phyloP scores from a whole-genome alignment of 225 moss, liverwort and hornwort genomes.

The Straminergon stramineum region DNA sequence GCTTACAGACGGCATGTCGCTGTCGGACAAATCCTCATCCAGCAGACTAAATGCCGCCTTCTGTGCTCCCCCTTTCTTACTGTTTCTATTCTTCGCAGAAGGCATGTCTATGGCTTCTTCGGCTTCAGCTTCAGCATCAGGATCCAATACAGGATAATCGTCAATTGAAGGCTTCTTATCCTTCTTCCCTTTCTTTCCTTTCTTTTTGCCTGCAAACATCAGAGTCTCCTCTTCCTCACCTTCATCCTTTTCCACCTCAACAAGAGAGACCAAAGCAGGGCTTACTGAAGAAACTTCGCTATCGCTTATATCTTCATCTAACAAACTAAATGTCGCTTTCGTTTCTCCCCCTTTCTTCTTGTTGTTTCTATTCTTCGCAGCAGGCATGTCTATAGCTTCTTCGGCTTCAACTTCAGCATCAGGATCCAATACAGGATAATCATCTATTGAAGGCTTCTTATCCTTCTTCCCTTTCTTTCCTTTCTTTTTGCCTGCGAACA shows the following conservation, averaged over 20 bases:
- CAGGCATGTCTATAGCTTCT: slow-evolving; percentile 4
- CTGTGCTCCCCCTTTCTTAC: slow-evolving; percentile 7
- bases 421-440: slow-evolving; percentile 20
- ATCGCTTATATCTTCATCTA: slow-evolving; percentile 29
- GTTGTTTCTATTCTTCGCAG: slow-evolving; percentile 13
- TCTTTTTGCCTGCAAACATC: slow-evolving; percentile 75
- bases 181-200: slow-evolving; percentile 83
- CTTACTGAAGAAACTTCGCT: slow-evolving; percentile 4
- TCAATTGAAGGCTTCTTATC: slow-evolving; percentile 35
- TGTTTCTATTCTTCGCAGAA: slow-evolving; percentile 10
- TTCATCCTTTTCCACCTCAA: slow-evolving; percentile 28
- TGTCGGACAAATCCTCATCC: slow-evolving; percentile 28
- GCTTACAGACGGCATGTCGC: slow-evolving; percentile 11
- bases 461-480: slow-evolving; percentile 88
- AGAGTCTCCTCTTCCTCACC: slow-evolving; percentile 28
- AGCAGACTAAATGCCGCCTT: slow-evolving; percentile 15
- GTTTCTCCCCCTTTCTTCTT: slow-evolving; percentile 30
- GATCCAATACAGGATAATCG: slow-evolving; percentile 24
- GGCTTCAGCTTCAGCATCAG: slow-evolving; percentile 9
- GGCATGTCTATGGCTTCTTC: slow-evolving; percentile 9
- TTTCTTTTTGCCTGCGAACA: slow-evolving; percentile 79
- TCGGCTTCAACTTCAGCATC: slow-evolving; percentile 19
- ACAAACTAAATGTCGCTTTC: slow-evolving; percentile 19
- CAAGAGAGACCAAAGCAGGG: not conserved
- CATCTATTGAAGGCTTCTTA: slow-evolving; percentile 31